A percentile compares a stretch with the other conserved stretches of the same genome.
Evolutionary conservation across 2,329 filamentous ascomycete species (phyloP).

Genomic region (Cyanodermella asteris): DNA sequence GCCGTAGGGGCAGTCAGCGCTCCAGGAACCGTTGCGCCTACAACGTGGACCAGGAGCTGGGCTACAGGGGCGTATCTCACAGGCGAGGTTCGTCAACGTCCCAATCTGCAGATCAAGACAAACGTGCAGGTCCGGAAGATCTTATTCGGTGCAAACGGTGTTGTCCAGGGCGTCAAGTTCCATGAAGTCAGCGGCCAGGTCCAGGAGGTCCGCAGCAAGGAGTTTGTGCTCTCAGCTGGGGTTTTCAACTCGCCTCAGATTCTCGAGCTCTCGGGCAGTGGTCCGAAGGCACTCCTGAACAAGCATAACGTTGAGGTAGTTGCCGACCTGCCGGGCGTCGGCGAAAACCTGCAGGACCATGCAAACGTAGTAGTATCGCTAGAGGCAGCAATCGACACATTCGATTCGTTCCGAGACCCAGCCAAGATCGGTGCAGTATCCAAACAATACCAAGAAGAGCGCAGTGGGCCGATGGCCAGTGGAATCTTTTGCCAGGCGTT

Average conservation of each 20-base stretch:
- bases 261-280: constrained; percentile 40
- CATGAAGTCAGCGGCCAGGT: too few relatives aligned
- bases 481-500: too few relatives aligned
- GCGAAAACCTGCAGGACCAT: constrained; percentile 30
- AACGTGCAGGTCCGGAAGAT: constrained; percentile 14
- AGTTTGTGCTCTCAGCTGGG: constrained; percentile 39
- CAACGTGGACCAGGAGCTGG: too few relatives aligned
- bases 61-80: constrained; percentile 7
- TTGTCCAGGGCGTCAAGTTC: too few relatives aligned
- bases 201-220: too few relatives aligned
- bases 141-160: constrained; percentile 11
- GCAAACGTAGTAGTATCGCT: too few relatives aligned
- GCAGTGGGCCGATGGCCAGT: too few relatives aligned
- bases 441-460: too few relatives aligned
- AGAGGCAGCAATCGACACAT: constrained; percentile 3
- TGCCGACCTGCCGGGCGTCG: constrained; percentile 23
- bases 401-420: too few relatives aligned
- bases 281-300: constrained; percentile 22
- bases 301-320: constrained; percentile 21
- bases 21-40: too few relatives aligned
- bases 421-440: too few relatives aligned
- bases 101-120: constrained; percentile 15
- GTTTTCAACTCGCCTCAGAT: constrained; percentile 34
- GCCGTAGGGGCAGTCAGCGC: too few relatives aligned
- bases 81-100: constrained; percentile 10